Percentiles rank a stretch among this genome's conserved stretches.
phyloP scores from a whole-genome alignment of 257 asterid species.

The Osmanthus fragrans region DNA sequence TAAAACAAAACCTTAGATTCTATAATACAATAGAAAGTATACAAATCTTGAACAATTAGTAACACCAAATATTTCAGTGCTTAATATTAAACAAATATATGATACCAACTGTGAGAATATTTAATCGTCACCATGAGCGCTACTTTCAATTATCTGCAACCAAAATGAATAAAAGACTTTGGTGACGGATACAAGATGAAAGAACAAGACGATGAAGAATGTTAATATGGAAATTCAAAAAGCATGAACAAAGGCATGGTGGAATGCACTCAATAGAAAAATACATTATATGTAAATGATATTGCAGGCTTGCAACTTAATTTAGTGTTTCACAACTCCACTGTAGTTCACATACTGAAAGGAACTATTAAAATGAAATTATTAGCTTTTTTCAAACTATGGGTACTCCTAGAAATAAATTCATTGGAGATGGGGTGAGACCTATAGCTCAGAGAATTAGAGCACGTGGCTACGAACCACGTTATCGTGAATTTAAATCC shows the following conservation, averaged over 20 bases:
- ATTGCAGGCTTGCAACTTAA: not conserved
- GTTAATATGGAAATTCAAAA: not conserved
- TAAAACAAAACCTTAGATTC: slow-evolving; percentile 14
- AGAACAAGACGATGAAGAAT: not conserved
- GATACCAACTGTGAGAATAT: slow-evolving; percentile 94
- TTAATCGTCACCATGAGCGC: slow-evolving; percentile 91
- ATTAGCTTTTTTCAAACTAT: not conserved
- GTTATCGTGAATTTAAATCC: too few species aligned
- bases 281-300: not conserved
- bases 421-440: too few species aligned
- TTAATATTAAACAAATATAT: slow-evolving; percentile 26
- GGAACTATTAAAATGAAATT: not conserved
- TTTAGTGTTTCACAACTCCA: not conserved
- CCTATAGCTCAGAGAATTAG: too few species aligned
- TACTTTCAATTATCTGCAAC: slow-evolving; percentile 93
- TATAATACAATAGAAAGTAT: slow-evolving; percentile 6
- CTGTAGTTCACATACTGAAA: not conserved
- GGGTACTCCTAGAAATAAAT: too few species aligned
- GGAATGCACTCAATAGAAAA: slow-evolving; percentile 4
- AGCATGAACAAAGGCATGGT: not conserved
- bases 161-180: slow-evolving; percentile 8
- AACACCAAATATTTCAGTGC: slow-evolving; percentile 13
- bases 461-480: too few species aligned
- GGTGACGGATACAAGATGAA: not conserved
- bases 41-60: slow-evolving; percentile 2